These are phyloP conservation scores for Nothopassalora personata DNA, from an alignment of 2,329 filamentous ascomycete genomes.

Conservation along the genomic window DNA sequence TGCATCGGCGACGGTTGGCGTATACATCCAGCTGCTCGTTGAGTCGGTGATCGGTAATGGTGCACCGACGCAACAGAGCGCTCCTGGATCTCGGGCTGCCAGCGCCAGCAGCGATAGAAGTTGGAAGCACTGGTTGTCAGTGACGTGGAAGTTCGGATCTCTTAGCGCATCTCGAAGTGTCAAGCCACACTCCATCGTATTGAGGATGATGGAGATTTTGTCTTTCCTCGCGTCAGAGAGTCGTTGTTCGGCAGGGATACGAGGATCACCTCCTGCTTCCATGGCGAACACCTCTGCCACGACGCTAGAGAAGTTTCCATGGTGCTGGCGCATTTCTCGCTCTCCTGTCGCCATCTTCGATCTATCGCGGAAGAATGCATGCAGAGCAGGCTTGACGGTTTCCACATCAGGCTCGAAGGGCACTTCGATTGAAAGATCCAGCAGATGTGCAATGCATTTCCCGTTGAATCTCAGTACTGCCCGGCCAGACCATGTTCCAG, in stretches of 20 bases:
- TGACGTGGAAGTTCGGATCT: conserved; percentile 20
- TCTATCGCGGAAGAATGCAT: conserved; percentile 33
- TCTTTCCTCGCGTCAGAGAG: conserved; percentile 41
- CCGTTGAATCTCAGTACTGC: conserved; percentile 38
- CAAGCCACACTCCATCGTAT: conserved; percentile 37
- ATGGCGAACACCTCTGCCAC: conserved; percentile 38
- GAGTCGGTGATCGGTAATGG: conserved; percentile 24
- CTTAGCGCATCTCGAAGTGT: conserved; percentile 29
- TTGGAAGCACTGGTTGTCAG: conserved; percentile 39
- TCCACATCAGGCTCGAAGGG: conserved; percentile 30
- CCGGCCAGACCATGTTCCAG: conserved; percentile 14
- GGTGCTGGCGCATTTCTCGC: conserved; percentile 22
- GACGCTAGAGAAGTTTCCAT: conserved; percentile 33
- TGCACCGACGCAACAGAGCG: conserved; percentile 35
- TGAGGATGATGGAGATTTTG: conserved; percentile 40
- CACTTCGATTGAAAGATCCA: conserved; percentile 34
- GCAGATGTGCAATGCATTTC: conserved; percentile 38
- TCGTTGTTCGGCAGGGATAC: conserved; percentile 36
- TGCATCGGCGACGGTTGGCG: conserved; percentile 31
- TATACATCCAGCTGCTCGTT: conserved; percentile 26
- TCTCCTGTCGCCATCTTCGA: conserved; percentile 24
- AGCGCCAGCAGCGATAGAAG: conserved; percentile 38
- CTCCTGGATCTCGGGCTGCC: conserved; percentile 38
- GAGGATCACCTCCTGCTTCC: conserved; percentile 40
- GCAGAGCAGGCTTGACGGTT: conserved; percentile 29